phyloP scores from a whole-genome alignment of 1,284 basidiomycete genomes.

The Boletellus sp. region DNA sequence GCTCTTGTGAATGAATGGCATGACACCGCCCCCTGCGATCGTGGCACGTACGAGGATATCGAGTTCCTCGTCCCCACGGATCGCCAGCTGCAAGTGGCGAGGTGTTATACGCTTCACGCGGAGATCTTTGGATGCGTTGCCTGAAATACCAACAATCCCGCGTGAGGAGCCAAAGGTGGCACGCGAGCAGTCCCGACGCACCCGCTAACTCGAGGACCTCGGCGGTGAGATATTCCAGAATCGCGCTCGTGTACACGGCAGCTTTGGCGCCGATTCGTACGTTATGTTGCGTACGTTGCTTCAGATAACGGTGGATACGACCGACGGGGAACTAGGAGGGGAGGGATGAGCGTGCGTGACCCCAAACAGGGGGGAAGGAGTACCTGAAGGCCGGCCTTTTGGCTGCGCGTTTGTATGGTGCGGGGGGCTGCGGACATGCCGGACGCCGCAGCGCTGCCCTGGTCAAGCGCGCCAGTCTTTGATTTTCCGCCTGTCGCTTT shows the following conservation, averaged over 20 bases:
- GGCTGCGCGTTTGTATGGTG: conserved; percentile 68
- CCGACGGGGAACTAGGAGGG: conserved; percentile 80
- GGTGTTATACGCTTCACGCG: conserved; percentile 96
- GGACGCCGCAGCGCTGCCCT: conserved; percentile 43
- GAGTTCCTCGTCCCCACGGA: conserved; percentile 94
- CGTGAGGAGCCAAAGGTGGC: neutral
- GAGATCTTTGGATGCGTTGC: conserved; percentile 95
- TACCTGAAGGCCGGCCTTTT: conserved; percentile 85
- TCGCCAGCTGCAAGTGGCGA: conserved; percentile 88
- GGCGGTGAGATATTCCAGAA: conserved; percentile 87
- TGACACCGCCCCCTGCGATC: conserved; percentile 82
- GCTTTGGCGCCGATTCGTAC: conserved; percentile 91
- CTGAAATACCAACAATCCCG: conserved; percentile 37
- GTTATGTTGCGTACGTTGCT: conserved; percentile 90
- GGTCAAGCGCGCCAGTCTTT: conserved; percentile 32
- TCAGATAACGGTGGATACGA: conserved; percentile 93
- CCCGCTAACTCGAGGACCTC: conserved; percentile 89
- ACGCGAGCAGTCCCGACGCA: conserved; percentile 34
- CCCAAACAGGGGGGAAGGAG: neutral
- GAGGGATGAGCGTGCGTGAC: conserved; percentile 1
- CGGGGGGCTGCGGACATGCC: conserved; percentile 36
- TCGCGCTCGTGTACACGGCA: conserved; percentile 89
- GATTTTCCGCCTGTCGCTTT: conserved; percentile 39
- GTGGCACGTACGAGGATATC: conserved; percentile 72
- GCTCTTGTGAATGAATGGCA: conserved; percentile 96